These are phyloP conservation scores for Leptographium flavum DNA, from an alignment of 2,329 filamentous ascomycete species.

Conservation along the genomic window DNA sequence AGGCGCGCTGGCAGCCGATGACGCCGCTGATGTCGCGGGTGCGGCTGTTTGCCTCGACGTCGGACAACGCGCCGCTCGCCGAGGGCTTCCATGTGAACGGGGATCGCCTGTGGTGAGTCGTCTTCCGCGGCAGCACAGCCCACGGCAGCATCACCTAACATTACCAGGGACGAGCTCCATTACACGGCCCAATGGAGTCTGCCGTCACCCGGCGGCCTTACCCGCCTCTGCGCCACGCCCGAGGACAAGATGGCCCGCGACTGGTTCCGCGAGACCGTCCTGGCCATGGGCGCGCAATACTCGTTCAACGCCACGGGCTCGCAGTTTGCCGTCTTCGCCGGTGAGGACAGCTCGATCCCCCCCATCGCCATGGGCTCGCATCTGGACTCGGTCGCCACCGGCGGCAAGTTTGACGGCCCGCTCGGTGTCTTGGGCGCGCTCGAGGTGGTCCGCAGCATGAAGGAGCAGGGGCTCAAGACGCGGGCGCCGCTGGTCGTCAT, in stretches of 20 bases:
- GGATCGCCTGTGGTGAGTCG: background rate
- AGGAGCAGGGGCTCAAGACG: conserved; percentile 49
- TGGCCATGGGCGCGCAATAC: conserved; percentile 8
- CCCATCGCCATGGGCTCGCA: conserved; percentile 52
- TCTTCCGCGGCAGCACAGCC: too few species aligned
- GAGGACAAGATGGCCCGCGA: conserved; percentile 11
- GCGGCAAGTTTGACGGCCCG: conserved; percentile 54
- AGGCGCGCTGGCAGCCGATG: background rate
- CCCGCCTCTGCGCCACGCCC: conserved; percentile 7
- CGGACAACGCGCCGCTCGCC: background rate
- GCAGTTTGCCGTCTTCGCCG: conserved; percentile 34
- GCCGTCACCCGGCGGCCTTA: background rate
- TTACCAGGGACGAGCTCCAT: background rate
- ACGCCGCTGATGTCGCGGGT: background rate
- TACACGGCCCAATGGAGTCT: conserved; percentile 1
- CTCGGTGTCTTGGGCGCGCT: conserved; percentile 54
- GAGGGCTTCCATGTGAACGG: background rate
- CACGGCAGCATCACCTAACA: background rate
- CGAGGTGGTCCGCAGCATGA: conserved; percentile 48
- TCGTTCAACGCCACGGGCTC: conserved; percentile 13
- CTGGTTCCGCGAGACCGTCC: conserved; percentile 10
- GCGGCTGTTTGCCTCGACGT: background rate
- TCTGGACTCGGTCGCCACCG: conserved; percentile 38
- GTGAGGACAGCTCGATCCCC: conserved; percentile 38
- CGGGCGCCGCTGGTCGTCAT: conserved; percentile 53